A percentile compares a stretch with the other conserved stretches of the same genome.
These are phyloP conservation scores for Plasmodium blacklocki DNA, from an alignment of 169 alveolate species.

Conservation along the genomic window DNA sequence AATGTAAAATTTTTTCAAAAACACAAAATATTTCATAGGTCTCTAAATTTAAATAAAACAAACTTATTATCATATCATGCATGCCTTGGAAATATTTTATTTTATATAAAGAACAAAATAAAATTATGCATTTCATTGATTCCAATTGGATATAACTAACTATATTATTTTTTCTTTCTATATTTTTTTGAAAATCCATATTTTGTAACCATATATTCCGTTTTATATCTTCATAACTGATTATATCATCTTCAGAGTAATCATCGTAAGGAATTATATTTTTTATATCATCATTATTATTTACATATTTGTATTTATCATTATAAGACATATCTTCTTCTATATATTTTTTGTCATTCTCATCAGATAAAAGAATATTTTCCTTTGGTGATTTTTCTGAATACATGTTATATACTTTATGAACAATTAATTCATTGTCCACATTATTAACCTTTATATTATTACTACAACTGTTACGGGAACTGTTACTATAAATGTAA, in stretches of 20 bases:
- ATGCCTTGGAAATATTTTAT: constrained; percentile 71
- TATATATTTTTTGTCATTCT: neutral
- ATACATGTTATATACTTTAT: too few relatives aligned
- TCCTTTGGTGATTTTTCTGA: neutral
- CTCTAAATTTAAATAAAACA: constrained; percentile 63
- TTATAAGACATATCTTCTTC: neutral
- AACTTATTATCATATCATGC: constrained; percentile 74
- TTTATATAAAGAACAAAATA: constrained; percentile 44
- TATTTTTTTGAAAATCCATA: constrained; percentile 24
- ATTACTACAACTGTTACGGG: too few relatives aligned
- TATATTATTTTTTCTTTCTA: neutral
- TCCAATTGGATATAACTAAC: constrained; percentile 41
- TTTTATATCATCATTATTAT: neutral
- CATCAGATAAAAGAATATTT: constrained; percentile 1
- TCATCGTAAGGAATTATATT: too few relatives aligned
- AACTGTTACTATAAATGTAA: too few relatives aligned
- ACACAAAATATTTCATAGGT: constrained; percentile 68
- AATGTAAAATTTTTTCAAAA: constrained; percentile 64
- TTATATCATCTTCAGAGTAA: constrained; percentile 12
- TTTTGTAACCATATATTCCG: constrained; percentile 63
- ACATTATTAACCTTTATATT: too few relatives aligned
- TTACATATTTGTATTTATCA: neutral
- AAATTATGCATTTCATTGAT: constrained; percentile 46
- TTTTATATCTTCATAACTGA: constrained; percentile 62
- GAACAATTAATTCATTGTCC: too few relatives aligned